A percentile compares a stretch with the other conserved stretches of the same genome.
Evolutionary conservation across 2,329 filamentous ascomycete species (phyloP).

Genomic region (Fusarium begoniae): DNA sequence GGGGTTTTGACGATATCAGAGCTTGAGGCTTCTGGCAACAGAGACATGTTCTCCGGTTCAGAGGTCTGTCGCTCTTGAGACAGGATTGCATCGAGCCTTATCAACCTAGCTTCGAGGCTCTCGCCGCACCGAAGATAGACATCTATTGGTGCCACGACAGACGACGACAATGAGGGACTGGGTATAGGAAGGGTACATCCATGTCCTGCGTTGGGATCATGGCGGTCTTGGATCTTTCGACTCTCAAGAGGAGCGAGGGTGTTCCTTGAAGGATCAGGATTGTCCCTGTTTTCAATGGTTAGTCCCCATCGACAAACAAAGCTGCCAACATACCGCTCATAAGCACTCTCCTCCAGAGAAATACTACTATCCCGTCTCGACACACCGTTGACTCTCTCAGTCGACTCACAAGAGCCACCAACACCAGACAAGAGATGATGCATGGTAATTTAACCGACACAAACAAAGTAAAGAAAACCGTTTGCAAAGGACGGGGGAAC

Average conservation of each 20-base stretch:
- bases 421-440: slow-evolving; percentile 28
- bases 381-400: neutral
- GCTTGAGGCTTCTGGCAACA: neutral
- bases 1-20: slow-evolving; percentile 6
- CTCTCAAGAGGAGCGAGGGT: slow-evolving; percentile 1
- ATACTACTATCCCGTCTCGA: slow-evolving; percentile 34
- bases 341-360: slow-evolving; percentile 29
- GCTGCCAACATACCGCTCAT: neutral
- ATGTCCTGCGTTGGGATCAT: neutral
- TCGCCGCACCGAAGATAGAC: slow-evolving; percentile 28
- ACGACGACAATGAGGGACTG: neutral
- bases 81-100: neutral
- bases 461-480: neutral
- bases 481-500: neutral
- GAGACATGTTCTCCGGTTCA: neutral
- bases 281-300: slow-evolving; percentile 4
- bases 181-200: slow-evolving; percentile 17
- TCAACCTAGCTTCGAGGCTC: slow-evolving; percentile 12
- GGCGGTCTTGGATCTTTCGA: neutral
- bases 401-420: slow-evolving; percentile 25
- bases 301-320: neutral
- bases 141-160: slow-evolving; percentile 14
- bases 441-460: slow-evolving; percentile 6
- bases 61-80: neutral
- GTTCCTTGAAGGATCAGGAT: neutral